These are phyloP conservation scores for Colletotrichum magnum DNA, from an alignment of 2,329 filamentous ascomycete species.

Conservation along the genomic window DNA sequence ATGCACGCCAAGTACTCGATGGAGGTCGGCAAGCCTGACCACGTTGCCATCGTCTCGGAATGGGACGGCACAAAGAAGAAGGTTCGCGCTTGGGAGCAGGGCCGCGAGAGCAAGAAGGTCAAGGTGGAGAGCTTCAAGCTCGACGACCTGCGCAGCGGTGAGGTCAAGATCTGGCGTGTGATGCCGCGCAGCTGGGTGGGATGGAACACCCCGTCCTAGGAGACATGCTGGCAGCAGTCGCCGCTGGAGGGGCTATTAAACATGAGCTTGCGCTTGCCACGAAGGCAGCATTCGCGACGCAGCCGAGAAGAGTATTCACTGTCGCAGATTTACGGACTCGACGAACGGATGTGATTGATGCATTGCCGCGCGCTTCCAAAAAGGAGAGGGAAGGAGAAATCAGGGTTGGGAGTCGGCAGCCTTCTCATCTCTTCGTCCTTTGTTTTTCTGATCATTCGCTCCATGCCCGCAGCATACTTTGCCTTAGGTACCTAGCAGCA, in stretches of 20 bases:
- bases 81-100: slow-evolving; percentile 95
- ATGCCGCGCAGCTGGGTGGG: slow-evolving; percentile 94
- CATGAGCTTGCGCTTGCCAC: slow-evolving; percentile 24
- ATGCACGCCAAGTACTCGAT: slow-evolving; percentile 95
- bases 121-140: slow-evolving; percentile 95
- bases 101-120: slow-evolving; percentile 91
- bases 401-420: slow-evolving; percentile 10
- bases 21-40: slow-evolving; percentile 90
- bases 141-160: slow-evolving; percentile 90
- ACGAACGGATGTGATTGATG: slow-evolving; percentile 33
- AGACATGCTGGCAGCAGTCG: slow-evolving; percentile 42
- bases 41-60: slow-evolving; percentile 92
- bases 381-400: slow-evolving; percentile 14
- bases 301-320: neutral
- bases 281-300: slow-evolving; percentile 3
- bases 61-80: slow-evolving; percentile 99
- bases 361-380: slow-evolving; percentile 18
- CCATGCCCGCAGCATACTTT: slow-evolving; percentile 33
- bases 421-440: slow-evolving; percentile 26
- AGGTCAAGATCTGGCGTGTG: slow-evolving; percentile 97
- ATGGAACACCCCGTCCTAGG: slow-evolving; percentile 79
- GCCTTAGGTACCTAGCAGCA: slow-evolving; percentile 38
- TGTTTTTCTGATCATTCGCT: slow-evolving; percentile 32
- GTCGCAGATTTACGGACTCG: slow-evolving; percentile 5
- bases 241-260: slow-evolving; percentile 26